Conservation (phyloP, 768 basidiomycete genomes). For the Pisolithus microcarpus region DNA sequence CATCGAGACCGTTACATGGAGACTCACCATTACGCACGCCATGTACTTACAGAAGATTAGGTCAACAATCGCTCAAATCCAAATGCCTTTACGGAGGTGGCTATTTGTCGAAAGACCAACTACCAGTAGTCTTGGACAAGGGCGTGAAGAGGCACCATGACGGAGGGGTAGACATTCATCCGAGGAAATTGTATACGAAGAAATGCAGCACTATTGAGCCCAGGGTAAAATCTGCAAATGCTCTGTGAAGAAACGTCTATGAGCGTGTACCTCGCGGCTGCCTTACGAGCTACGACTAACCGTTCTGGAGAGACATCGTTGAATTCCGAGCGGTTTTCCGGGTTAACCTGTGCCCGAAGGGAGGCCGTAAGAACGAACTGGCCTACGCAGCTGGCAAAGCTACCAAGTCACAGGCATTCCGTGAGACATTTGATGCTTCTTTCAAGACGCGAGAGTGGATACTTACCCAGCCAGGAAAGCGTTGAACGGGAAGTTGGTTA, state of each 20-base stretch:
- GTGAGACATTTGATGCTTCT: slow-evolving; percentile 2
- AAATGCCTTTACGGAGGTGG: too few species aligned
- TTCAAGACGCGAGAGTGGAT: neutral
- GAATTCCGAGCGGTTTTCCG: slow-evolving; percentile 74
- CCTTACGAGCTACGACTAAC: slow-evolving; percentile 36
- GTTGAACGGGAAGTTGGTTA: slow-evolving; percentile 95
- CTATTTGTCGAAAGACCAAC: too few species aligned
- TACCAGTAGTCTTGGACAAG: too few species aligned
- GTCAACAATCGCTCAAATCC: too few species aligned
- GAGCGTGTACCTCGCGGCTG: neutral
- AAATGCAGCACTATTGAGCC: slow-evolving; percentile 96
- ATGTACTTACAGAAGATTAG: too few species aligned
- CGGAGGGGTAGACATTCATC: slow-evolving; percentile 36
- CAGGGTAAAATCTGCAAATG: slow-evolving; percentile 93
- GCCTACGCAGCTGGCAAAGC: slow-evolving; percentile 88
- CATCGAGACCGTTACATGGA: too few species aligned
- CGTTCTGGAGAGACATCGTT: slow-evolving; percentile 90
- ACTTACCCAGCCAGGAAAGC: slow-evolving; percentile 93
- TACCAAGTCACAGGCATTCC: slow-evolving; percentile 23
- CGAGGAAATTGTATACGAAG: slow-evolving; percentile 98
- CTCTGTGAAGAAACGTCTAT: slow-evolving; percentile 41
- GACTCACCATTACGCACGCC: too few species aligned
- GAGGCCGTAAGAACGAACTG: slow-evolving; percentile 96
- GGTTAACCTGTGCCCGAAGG: slow-evolving; percentile 87
- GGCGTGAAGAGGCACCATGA: too few species aligned